Evolutionary conservation across 164 flowering plant species (phyloP).

Genomic region (Tetrastigma voinierianum): DNA sequence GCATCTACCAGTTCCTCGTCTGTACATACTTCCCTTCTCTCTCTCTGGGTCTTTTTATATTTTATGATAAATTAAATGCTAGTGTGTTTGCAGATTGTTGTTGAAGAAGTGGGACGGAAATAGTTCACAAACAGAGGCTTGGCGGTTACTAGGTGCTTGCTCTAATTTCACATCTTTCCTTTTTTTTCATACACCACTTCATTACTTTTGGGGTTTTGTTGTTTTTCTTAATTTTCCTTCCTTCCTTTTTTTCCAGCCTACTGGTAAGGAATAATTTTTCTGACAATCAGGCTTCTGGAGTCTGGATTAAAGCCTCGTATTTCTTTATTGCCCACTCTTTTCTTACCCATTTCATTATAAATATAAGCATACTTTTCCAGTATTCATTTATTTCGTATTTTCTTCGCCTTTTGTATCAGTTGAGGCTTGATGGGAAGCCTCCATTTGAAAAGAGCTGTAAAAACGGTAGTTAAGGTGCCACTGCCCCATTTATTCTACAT

Average conservation of each 20-base stretch:
- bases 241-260: constrained; percentile 51
- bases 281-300: constrained; percentile 92
- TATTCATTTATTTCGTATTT: background rate
- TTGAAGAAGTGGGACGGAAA: constrained; percentile 83
- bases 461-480: constrained; percentile 52
- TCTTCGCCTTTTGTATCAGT: constrained; percentile 30
- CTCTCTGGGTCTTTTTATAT: background rate
- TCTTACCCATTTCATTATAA: background rate
- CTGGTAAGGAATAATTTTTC: constrained; percentile 87
- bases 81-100: constrained; percentile 68
- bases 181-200: background rate
- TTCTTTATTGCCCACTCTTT: constrained; percentile 3
- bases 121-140: constrained; percentile 96
- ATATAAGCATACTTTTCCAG: background rate
- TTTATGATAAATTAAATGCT: background rate
- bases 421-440: constrained; percentile 93
- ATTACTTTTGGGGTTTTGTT: background rate
- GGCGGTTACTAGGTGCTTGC: constrained; percentile 91
- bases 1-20: constrained; percentile 97
- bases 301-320: constrained; percentile 95
- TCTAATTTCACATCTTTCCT: background rate
- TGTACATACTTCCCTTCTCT: constrained; percentile 7
- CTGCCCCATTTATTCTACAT: background rate
- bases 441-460: constrained; percentile 94
- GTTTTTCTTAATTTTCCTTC: background rate